These are phyloP conservation scores for Zalerion maritima DNA, from an alignment of 495 filamentous ascomycete species.

Conservation along the genomic window DNA sequence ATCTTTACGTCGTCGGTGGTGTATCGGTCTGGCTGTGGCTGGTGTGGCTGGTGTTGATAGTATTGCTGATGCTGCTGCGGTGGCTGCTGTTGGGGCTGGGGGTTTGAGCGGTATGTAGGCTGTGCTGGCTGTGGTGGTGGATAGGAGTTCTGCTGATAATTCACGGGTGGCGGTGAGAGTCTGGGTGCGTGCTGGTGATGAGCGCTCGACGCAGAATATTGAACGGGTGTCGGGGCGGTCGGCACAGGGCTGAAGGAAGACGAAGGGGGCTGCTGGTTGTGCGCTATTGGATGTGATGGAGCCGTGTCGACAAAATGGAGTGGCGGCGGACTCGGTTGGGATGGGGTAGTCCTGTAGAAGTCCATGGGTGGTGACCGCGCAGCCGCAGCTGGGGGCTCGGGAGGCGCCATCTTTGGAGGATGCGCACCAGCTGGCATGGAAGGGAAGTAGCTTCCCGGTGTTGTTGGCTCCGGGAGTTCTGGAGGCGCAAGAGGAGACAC, in stretches of 20 bases:
- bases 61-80: slow-evolving; percentile 9
- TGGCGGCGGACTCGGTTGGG: slow-evolving; percentile 3
- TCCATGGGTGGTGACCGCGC: slow-evolving; percentile 10
- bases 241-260: slow-evolving; percentile 11
- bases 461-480: slow-evolving; percentile 12
- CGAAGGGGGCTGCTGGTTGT: slow-evolving; percentile 7
- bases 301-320: slow-evolving; percentile 6
- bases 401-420: slow-evolving; percentile 13
- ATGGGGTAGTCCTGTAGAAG: slow-evolving; percentile 10
- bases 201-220: slow-evolving; percentile 7
- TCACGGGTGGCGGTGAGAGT: slow-evolving; percentile 6
- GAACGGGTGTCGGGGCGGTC: slow-evolving; percentile 1
- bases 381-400: slow-evolving; percentile 4
- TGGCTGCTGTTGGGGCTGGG: slow-evolving; percentile 7
- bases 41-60: slow-evolving; percentile 6
- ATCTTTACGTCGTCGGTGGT: slow-evolving; percentile 60
- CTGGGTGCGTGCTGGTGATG: slow-evolving; percentile 8
- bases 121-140: slow-evolving; percentile 8
- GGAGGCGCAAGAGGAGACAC: slow-evolving; percentile 24
- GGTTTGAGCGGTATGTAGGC: slow-evolving; percentile 2
- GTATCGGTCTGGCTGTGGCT: slow-evolving; percentile 3
- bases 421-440: slow-evolving; percentile 8
- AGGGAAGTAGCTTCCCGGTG: slow-evolving; percentile 15
- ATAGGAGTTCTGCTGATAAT: slow-evolving; percentile 8
- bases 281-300: slow-evolving; percentile 6